Base-by-base conservation (phyloP, 169 alveolate species). In the Cryptosporidium meleagridis region DNA sequence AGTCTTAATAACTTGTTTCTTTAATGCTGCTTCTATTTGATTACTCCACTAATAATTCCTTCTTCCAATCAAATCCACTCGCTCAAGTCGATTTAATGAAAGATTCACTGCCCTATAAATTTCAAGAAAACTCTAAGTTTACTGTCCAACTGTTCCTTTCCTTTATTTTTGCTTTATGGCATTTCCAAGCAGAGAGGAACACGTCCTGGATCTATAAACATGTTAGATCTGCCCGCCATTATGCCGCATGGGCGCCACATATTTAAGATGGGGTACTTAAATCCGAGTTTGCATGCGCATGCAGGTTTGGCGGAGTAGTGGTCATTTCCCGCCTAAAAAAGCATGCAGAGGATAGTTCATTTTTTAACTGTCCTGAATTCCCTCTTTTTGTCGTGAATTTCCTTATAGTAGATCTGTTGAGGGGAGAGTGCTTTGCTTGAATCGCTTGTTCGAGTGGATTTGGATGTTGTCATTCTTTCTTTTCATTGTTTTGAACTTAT, bases 161-260 rank as follows among this genome's bases (percentile, higher is more conserved):
- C 70, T 69, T 53, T 53, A 10, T 33, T 33, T 31, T 37, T 37
- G 7, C 72, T 33, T 48, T 65, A 35, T n/a, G 72, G 61, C 62
- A 53, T 23, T 53, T 58, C 53, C 55, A 39, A 14, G 21, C 26
- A 18, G 41, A 18, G 41, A 59, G 68, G 39, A 52, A 52, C 55
- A 53, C 52, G 70, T 53, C 70, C 86, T 35, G 71, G 86, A 73
- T 73, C 86, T 73, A 73, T 73, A 73, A 73, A 59, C 61, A 52
- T 73, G 86, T 55, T 73, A 73, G 86, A 73, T 73, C 86, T 73
- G 55, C 37, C 55, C 67, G 70, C 70, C 86, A 45, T 4, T 21
- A 10, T 12, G 48, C 21, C 71, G 33, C 61, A 37, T 58, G 44
- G 53, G 59, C 68, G 67, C 67, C 18, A 16, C 1, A 21, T 2